Percentiles rank a stretch among this genome's conserved stretches.
phyloP scores from a whole-genome alignment of 2,329 filamentous ascomycete species.

The Alternaria sp. region DNA sequence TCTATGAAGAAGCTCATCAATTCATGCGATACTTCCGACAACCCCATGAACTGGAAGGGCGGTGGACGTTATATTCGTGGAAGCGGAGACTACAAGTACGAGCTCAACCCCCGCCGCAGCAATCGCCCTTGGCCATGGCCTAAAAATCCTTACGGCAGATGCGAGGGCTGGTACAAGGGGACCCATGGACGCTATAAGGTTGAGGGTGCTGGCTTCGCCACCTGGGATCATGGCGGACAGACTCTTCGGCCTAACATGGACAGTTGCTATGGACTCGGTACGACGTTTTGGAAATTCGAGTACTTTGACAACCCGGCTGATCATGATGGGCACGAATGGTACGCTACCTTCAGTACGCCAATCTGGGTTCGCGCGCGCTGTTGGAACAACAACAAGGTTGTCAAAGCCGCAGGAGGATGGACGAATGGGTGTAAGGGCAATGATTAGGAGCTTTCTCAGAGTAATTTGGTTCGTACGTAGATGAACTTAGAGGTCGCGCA shows the following conservation, averaged over 20 bases:
- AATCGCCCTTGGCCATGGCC: constrained; percentile 4
- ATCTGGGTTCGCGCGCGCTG: constrained; percentile 3
- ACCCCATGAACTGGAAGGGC: constrained; percentile 15
- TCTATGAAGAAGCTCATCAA: constrained; percentile 7
- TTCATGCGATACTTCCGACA: constrained; percentile 3
- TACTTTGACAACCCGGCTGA: constrained; percentile 2
- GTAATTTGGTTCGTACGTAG: no score
- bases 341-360: neutral
- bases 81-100: constrained; percentile 5
- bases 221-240: constrained; percentile 2
- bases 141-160: neutral
- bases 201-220: constrained; percentile 7
- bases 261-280: constrained; percentile 12
- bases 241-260: constrained; percentile 13
- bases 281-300: constrained; percentile 10
- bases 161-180: constrained; percentile 12
- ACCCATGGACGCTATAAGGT: neutral
- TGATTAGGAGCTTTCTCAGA: neutral
- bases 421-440: neutral
- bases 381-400: constrained; percentile 7
- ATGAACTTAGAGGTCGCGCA: no score
- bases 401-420: constrained; percentile 1
- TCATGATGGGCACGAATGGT: neutral
- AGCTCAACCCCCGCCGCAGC: constrained; percentile 7
- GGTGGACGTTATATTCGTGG: neutral